Base-by-base conservation (phyloP, 1,284 basidiomycete genomes). In the Melanopsichium pennsylvanicum region DNA sequence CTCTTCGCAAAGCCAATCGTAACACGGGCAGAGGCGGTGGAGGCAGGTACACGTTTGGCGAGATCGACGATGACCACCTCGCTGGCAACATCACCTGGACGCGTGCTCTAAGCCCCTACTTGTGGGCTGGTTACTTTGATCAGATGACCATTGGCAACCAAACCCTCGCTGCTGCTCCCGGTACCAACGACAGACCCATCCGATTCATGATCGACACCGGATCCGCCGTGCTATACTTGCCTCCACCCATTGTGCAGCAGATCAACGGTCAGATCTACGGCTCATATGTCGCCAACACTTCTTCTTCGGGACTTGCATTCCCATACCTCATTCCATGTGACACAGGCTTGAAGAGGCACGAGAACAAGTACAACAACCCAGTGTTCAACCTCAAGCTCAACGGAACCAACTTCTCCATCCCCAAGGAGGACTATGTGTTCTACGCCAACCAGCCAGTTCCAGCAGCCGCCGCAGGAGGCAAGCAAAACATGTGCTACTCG, bases 131-230 rank as follows among this genome's bases (percentile, higher is more conserved):
- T 21, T 58, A 62, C 47, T 66, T 69, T 41, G 57, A 62, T 31
- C 19, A 38, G 43, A 72, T 74, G 60, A 56, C 54, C 42, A 59
- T 74, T 33, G 68, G 64, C 46, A 40, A 52, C 38, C 33, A 36
- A 7, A 12, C 46, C 21, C 57, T 71, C 22, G 50, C 61, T 25
- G 31, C 29, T 26, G 49, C 46, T 12, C 55, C 61, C 0, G 58
- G 48, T 22, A 64, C 47, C 22, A 26, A 27, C 16, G 47, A 41
- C 22, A 40, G 38, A 2, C 69, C 66, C 4, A 57, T 51, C 16
- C 68, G 71, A 15, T 67, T 56, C 41, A 66, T 75, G 38, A 42
- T 75, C 35, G 73, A 75, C 50, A 73, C 73, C 7, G 73, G 73
- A 12, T 66, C 73, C 3, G 67, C 73, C 26, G 56, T 70, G 13